phyloP scores from a whole-genome alignment of 768 basidiomycete genomes.

The Termitomyces sp. region DNA sequence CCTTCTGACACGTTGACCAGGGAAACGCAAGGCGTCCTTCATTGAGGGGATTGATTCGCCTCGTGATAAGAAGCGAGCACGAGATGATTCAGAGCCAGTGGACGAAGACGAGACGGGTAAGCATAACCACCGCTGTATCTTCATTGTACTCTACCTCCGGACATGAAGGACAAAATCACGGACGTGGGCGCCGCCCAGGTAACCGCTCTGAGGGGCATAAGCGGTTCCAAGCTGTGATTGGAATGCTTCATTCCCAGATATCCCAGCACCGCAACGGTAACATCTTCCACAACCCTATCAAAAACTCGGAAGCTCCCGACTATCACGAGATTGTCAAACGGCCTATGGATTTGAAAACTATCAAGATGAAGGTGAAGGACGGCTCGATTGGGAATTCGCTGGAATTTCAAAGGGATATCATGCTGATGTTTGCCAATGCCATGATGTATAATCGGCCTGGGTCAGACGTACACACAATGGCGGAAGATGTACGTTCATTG shows the following conservation, averaged over 20 bases:
- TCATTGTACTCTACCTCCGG: neutral
- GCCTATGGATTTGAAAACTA: conserved; percentile 95
- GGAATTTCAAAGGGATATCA: conserved; percentile 88
- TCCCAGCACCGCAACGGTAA: conserved; percentile 84
- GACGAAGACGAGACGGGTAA: conserved; percentile 64
- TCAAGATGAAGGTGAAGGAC: conserved; percentile 83
- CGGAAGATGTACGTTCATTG: conserved; percentile 72
- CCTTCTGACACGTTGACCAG: conserved; percentile 27
- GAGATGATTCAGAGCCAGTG: conserved; percentile 67
- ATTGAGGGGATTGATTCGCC: conserved; percentile 43
- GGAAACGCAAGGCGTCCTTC: conserved; percentile 64
- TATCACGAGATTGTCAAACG: conserved; percentile 90
- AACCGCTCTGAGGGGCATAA: conserved; percentile 52
- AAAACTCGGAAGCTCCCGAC: conserved; percentile 82
- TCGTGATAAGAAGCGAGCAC: conserved; percentile 52
- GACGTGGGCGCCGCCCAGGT: conserved; percentile 28
- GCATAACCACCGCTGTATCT: neutral
- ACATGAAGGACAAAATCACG: conserved; percentile 27
- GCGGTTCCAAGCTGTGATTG: conserved; percentile 78
- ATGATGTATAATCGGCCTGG: conserved; percentile 94
- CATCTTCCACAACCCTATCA: conserved; percentile 90
- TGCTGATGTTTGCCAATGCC: conserved; percentile 94
- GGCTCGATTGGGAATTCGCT: conserved; percentile 76
- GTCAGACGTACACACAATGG: conserved; percentile 86
- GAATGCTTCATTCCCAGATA: conserved; percentile 78